These are phyloP conservation scores for Ascoidea rubescens DNA, from an alignment of 805 yeast species.

Conservation along the genomic window DNA sequence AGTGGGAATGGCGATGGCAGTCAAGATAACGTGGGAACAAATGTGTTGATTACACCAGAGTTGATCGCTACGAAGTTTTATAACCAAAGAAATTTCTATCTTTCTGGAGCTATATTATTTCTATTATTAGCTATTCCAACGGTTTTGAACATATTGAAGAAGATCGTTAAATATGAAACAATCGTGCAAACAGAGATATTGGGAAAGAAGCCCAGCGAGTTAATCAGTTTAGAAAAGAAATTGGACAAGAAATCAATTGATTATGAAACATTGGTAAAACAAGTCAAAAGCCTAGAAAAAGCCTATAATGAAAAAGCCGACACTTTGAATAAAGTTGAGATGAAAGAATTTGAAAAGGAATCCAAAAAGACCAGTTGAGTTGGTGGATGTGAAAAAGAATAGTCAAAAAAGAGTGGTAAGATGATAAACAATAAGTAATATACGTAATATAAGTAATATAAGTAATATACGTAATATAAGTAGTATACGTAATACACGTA, in stretches of 20 bases:
- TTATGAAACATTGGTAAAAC: constrained; percentile 32
- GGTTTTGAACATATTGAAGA: constrained; percentile 35
- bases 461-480: too few relatives aligned
- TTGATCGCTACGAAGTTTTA: constrained; percentile 46
- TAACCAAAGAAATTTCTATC: constrained; percentile 47
- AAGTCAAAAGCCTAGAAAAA: constrained; percentile 35
- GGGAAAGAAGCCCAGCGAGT: constrained; percentile 14
- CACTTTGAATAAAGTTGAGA: constrained; percentile 6
- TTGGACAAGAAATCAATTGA: constrained; percentile 28
- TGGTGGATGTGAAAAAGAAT: too few relatives aligned
- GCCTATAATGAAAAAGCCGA: constrained; percentile 30
- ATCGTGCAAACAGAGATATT: constrained; percentile 12
- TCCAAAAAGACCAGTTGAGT: too few relatives aligned
- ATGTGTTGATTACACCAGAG: constrained; percentile 27
- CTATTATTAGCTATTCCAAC: constrained; percentile 40
- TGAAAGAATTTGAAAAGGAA: neutral
- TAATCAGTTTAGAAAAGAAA: constrained; percentile 21
- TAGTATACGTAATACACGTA: too few relatives aligned
- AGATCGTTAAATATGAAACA: constrained; percentile 34
- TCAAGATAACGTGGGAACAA: constrained; percentile 8
- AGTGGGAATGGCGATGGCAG: constrained; percentile 3
- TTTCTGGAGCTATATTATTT: constrained; percentile 49
- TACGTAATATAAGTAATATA: too few relatives aligned
- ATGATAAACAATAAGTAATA: too few relatives aligned
- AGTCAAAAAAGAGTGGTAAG: too few relatives aligned